These are phyloP conservation scores for Mucor irregularis DNA, from an alignment of 371 early-diverging fungal species.

Conservation along the genomic window DNA sequence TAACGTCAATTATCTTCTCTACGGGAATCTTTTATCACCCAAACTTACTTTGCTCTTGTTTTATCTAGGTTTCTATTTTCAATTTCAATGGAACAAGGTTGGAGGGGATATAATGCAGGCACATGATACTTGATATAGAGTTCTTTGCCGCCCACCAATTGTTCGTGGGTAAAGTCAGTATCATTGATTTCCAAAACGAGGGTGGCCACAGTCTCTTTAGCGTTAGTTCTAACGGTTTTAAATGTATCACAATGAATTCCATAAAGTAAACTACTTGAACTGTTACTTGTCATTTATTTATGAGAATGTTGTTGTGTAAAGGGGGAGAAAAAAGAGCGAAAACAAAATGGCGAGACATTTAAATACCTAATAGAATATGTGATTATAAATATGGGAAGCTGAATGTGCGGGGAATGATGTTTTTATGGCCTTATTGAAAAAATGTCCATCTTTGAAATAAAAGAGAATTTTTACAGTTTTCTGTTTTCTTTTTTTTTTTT, in stretches of 20 bases:
- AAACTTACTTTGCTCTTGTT: slow-evolving; percentile 18
- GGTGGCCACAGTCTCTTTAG: slow-evolving; percentile 1
- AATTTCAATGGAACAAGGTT: slow-evolving; percentile 51
- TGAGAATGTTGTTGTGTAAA: background rate
- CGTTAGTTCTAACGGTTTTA: background rate
- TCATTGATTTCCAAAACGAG: slow-evolving; percentile 31
- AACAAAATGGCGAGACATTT: slow-evolving; percentile 7
- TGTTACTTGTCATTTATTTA: background rate
- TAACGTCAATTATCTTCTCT: background rate
- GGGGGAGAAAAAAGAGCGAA: slow-evolving; percentile 12
- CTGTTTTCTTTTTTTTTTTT: background rate
- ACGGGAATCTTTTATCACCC: background rate
- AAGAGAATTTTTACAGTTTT: background rate
- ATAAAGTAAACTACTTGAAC: background rate
- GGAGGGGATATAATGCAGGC: slow-evolving; percentile 51
- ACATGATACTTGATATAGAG: slow-evolving; percentile 39
- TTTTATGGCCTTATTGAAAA: slow-evolving; percentile 13
- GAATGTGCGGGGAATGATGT: slow-evolving; percentile 24
- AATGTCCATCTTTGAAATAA: too few relatives aligned
- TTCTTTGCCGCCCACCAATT: slow-evolving; percentile 26
- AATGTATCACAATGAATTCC: background rate
- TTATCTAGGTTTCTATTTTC: slow-evolving; percentile 43
- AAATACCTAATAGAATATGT: slow-evolving; percentile 5
- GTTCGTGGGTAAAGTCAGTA: slow-evolving; percentile 31
- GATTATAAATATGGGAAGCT: slow-evolving; percentile 2